Percentiles rank a stretch among this genome's conserved stretches.
Conservation (phyloP, 2,329 filamentous ascomycete genomes). For the Pseudopithomyces maydicus region DNA sequence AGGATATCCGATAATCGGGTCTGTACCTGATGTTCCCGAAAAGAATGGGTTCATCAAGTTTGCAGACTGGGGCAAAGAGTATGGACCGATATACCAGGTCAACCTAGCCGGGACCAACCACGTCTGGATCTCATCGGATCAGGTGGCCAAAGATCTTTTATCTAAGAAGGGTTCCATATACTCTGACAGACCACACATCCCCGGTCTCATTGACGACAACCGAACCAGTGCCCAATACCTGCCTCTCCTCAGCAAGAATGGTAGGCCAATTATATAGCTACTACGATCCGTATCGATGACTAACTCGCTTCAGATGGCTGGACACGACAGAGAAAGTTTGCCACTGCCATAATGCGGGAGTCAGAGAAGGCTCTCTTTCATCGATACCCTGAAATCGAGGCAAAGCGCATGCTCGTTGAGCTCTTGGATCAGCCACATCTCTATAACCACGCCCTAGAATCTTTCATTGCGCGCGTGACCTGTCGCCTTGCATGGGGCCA, state of each 20-base stretch:
- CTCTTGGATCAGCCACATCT: constrained; percentile 48
- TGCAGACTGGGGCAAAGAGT: constrained; percentile 51
- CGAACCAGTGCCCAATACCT: constrained; percentile 53
- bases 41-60: constrained; percentile 53
- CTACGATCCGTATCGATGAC: background rate
- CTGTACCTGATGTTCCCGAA: constrained; percentile 50
- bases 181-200: constrained; percentile 53
- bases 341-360: constrained; percentile 52
- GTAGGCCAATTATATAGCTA: constrained; percentile 22
- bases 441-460: constrained; percentile 52
- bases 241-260: constrained; percentile 51
- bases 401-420: constrained; percentile 52
- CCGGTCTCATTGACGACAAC: constrained; percentile 51
- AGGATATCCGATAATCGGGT: constrained; percentile 52
- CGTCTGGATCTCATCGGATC: constrained; percentile 52
- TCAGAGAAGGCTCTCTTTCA: constrained; percentile 49
- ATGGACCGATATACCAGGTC: constrained; percentile 53
- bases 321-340: constrained; percentile 51
- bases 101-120: constrained; percentile 52
- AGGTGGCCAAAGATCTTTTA: constrained; percentile 50
- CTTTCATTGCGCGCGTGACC: constrained; percentile 54
- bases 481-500: constrained; percentile 54
- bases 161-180: constrained; percentile 53
- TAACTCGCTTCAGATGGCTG: constrained; percentile 42
- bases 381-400: constrained; percentile 52